These are phyloP conservation scores for Didymella pinodella DNA, from an alignment of 2,329 filamentous ascomycete species.

Conservation along the genomic window DNA sequence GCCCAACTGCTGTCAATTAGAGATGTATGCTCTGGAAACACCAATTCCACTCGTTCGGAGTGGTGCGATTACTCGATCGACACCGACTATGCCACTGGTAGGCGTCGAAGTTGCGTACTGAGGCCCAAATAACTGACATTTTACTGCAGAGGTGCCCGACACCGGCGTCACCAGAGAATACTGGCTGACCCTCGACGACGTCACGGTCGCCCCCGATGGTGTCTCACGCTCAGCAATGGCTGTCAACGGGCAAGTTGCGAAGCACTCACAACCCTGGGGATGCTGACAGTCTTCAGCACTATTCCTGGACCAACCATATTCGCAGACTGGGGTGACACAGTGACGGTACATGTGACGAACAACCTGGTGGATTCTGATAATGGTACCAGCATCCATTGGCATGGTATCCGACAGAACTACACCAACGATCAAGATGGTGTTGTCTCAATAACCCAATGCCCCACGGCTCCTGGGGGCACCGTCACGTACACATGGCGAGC, in stretches of 20 bases:
- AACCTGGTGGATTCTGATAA: slow-evolving; percentile 36
- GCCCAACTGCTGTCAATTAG: slow-evolving; percentile 18
- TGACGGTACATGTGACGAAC: slow-evolving; percentile 51
- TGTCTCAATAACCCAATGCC: slow-evolving; percentile 45
- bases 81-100: slow-evolving; percentile 60
- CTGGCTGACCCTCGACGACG: slow-evolving; percentile 54
- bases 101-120: neutral
- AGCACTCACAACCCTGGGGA: neutral
- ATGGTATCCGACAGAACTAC: slow-evolving; percentile 44
- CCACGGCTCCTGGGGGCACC: slow-evolving; percentile 32
- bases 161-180: slow-evolving; percentile 64
- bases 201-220: slow-evolving; percentile 62
- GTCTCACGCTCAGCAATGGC: slow-evolving; percentile 51
- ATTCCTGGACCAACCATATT: slow-evolving; percentile 56
- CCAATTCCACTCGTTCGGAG: slow-evolving; percentile 36
- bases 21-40: slow-evolving; percentile 44
- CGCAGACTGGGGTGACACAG: slow-evolving; percentile 52
- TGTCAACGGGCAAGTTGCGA: slow-evolving; percentile 45
- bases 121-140: slow-evolving; percentile 1
- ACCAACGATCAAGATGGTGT: slow-evolving; percentile 46
- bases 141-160: slow-evolving; percentile 50
- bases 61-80: slow-evolving; percentile 61
- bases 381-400: slow-evolving; percentile 45
- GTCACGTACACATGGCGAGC: slow-evolving; percentile 50
- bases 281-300: slow-evolving; percentile 30